Evolutionary conservation across 352 stramenopile species (phyloP), one percentile per base, ranked within the genome.

Genomic region (Plasmopara muralis): DNA sequence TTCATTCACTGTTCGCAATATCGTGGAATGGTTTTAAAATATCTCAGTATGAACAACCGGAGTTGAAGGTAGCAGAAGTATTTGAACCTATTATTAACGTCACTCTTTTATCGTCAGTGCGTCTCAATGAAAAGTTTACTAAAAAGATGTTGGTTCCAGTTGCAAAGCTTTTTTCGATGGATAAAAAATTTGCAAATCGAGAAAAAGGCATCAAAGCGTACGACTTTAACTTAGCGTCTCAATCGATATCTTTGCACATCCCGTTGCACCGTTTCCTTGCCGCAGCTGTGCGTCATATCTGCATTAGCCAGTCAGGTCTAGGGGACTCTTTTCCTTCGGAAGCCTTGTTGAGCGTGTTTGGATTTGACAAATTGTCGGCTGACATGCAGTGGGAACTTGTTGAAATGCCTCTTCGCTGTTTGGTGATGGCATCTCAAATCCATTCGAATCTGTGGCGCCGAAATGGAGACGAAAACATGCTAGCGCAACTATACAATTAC

Each of bases 401-500:
- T 7, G 84, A 94, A 42, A 71, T 89, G 64, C 84, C 84, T 5
- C 61, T 94, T 38, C 81, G 82, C 10, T 88, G 78, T 50, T 52
- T 94, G 9, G 84, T 90, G 15, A 92, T 94, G 82, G 74, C 79
- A 42, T 88, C 79, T 14, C 84, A 94, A 56, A 94, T 94, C 42
- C 84, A 94, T 41, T 87, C 82, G 12, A 92, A 91, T 28, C 43
- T 94, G 16, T 94, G 84, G 84, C 74, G 84, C 15, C 75, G 84
- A 25, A 94, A 94, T 44, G 84, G 84, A 33, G 84, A 94, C 55
- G 84, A 94, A 58, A 94, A 89, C 47, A 94, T 94, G 84, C 67
- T 93, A 48, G 83, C 84, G 3, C 84, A 94, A 65, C 47, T 94
- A 38, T 94, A 92, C 72, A 94, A 94, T 64, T 94, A 94, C 60